phyloP scores from a whole-genome alignment of 177 flowering plant species.

The Vitis hybrid region DNA sequence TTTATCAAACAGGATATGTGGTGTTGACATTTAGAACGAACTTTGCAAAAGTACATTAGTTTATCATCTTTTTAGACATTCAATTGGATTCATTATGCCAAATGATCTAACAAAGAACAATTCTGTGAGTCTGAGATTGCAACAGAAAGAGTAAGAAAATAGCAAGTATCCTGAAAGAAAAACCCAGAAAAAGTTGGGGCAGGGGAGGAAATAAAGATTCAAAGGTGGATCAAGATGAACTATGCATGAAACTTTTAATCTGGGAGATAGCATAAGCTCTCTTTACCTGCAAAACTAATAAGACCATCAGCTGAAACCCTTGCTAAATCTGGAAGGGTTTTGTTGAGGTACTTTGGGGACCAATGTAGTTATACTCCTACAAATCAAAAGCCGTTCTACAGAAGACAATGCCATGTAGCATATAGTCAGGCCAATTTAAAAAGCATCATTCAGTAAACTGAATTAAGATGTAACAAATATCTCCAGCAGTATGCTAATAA shows the following conservation, averaged over 20 bases:
- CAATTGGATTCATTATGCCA: no score
- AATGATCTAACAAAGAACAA: no score
- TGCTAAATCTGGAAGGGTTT: conserved; percentile 71
- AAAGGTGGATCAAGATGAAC: neutral
- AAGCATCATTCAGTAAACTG: neutral
- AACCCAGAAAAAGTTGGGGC: no score
- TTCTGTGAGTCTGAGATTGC: no score
- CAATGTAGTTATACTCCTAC: neutral
- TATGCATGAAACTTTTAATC: neutral
- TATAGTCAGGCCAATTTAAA: neutral
- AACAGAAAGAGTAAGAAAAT: no score
- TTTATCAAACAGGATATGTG: no score
- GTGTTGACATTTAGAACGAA: no score
- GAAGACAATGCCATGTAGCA: neutral
- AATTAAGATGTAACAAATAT: neutral
- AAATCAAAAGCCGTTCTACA: neutral
- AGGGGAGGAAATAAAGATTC: neutral
- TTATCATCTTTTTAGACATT: no score
- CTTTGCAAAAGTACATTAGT: no score
- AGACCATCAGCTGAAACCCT: conserved; percentile 66
- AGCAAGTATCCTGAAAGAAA: no score
- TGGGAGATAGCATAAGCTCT: neutral
- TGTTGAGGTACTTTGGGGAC: conserved; percentile 79
- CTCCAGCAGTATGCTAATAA: no score
- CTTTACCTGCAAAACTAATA: conserved; percentile 67